phyloP scores from a whole-genome alignment of 2,329 filamentous ascomycete species.

The Aspergillus fumigatus region DNA sequence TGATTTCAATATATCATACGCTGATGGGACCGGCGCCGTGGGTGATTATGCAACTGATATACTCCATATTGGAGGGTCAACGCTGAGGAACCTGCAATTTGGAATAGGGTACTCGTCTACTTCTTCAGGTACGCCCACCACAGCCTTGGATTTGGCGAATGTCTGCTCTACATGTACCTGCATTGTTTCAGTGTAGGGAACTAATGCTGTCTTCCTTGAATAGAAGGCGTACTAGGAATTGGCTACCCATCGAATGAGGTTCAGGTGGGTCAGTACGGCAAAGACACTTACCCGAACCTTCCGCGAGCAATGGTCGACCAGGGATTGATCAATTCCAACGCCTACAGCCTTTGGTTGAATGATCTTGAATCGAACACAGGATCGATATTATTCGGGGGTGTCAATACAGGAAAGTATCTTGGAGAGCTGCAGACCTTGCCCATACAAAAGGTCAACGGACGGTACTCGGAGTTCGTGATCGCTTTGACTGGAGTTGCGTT shows the following conservation, averaged over 20 bases:
- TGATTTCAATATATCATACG: constrained; percentile 83
- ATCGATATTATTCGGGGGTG: constrained; percentile 69
- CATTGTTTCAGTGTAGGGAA: not conserved
- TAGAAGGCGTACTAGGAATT: constrained; percentile 77
- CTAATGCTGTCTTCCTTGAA: not conserved
- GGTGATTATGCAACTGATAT: constrained; percentile 80
- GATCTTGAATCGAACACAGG: constrained; percentile 63
- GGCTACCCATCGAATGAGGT: constrained; percentile 74
- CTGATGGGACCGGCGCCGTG: constrained; percentile 69
- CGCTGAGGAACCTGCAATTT: constrained; percentile 52
- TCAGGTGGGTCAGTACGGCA: constrained; percentile 47
- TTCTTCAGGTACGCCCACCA: constrained; percentile 37
- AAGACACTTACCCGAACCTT: constrained; percentile 61
- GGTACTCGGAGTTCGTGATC: constrained; percentile 62
- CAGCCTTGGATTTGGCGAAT: not conserved
- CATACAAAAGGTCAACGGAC: constrained; percentile 51
- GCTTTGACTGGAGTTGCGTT: constrained; percentile 59
- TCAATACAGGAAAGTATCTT: constrained; percentile 62
- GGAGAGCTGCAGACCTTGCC: constrained; percentile 64
- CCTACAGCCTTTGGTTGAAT: constrained; percentile 73
- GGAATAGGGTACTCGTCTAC: constrained; percentile 55
- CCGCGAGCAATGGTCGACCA: constrained; percentile 60
- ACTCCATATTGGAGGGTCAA: constrained; percentile 51
- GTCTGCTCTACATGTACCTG: not conserved
- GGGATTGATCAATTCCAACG: constrained; percentile 59